A percentile compares a stretch with the other conserved stretches of the same genome.
Evolutionary conservation across 2,329 filamentous ascomycete genomes (phyloP).

Genomic region (Colletotrichum abscissum): DNA sequence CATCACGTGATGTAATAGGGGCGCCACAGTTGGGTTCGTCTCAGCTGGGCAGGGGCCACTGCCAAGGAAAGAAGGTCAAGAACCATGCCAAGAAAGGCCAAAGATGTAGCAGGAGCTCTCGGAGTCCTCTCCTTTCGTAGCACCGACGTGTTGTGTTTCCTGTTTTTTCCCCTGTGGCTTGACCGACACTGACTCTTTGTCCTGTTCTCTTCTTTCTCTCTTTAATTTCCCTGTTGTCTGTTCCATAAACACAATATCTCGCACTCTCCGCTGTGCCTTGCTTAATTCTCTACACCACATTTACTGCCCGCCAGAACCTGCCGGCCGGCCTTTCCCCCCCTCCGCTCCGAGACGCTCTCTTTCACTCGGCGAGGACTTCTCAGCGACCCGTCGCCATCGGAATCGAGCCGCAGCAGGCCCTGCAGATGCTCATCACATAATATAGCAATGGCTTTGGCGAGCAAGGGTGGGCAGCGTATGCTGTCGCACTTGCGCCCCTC

Average conservation of each 20-base stretch:
- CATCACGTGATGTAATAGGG: neutral
- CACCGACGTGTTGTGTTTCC: neutral
- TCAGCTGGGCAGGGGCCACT: slow-evolving; percentile 5
- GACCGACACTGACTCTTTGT: slow-evolving; percentile 1
- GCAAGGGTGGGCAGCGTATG: slow-evolving; percentile 31
- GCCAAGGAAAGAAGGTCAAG: slow-evolving; percentile 21
- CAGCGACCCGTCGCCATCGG: neutral
- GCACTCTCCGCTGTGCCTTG: neutral
- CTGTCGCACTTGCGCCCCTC: slow-evolving; percentile 20
- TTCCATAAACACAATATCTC: slow-evolving; percentile 21
- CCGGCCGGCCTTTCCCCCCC: neutral
- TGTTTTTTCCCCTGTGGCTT: slow-evolving; percentile 19
- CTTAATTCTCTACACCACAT: neutral
- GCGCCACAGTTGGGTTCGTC: slow-evolving; percentile 8
- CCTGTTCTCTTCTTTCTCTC: neutral
- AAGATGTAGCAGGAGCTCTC: neutral
- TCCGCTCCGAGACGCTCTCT: neutral
- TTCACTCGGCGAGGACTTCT: neutral
- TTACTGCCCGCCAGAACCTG: neutral
- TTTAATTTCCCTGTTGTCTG: neutral
- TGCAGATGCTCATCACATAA: slow-evolving; percentile 28
- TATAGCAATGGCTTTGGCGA: slow-evolving; percentile 25
- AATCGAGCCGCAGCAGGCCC: slow-evolving; percentile 32
- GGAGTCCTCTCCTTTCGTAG: neutral
- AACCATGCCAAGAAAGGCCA: neutral